A percentile compares a stretch with the other conserved stretches of the same genome.
phyloP scores from a whole-genome alignment of 2,329 filamentous ascomycete genomes.

The Phaeosphaeria sp. region DNA sequence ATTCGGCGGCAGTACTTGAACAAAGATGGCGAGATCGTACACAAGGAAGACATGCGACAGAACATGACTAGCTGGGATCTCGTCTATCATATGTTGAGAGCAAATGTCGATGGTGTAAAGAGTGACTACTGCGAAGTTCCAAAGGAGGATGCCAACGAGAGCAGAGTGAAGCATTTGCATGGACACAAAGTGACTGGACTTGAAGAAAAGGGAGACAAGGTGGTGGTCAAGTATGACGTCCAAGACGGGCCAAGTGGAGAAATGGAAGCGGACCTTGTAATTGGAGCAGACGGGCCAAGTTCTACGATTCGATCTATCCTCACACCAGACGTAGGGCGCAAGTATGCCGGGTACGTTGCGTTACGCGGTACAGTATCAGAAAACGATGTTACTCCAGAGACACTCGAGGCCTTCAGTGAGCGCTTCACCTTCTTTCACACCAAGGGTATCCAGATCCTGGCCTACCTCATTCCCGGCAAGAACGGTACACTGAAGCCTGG shows the following conservation, averaged over 20 bases:
- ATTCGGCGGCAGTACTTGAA: conserved; percentile 36
- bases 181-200: conserved; percentile 33
- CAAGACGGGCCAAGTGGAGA: conserved; percentile 19
- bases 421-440: conserved; percentile 50
- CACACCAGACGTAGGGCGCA: conserved; percentile 26
- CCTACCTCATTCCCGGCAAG: conserved; percentile 55
- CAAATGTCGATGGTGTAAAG: conserved; percentile 39
- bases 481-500: conserved; percentile 49
- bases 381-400: conserved; percentile 22
- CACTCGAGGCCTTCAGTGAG: conserved; percentile 41
- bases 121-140: conserved; percentile 36
- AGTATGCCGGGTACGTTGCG: conserved; percentile 43
- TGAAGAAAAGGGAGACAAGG: conserved; percentile 22
- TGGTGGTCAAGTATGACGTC: conserved; percentile 26
- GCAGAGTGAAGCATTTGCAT: conserved; percentile 28
- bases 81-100: conserved; percentile 40
- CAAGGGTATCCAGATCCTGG: conserved; percentile 47
- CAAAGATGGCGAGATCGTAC: conserved; percentile 35
- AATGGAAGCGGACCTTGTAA: conserved; percentile 35
- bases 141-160: conserved; percentile 10
- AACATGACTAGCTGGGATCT: conserved; percentile 48
- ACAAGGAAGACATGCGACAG: conserved; percentile 37
- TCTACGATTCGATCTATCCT: conserved; percentile 35
- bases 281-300: conserved; percentile 42
- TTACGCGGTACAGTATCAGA: conserved; percentile 42